Evolutionary conservation across 83 land plant genomes (phyloP), one percentile per base, ranked within the genome.

Genomic region (Isoetes engelmannii): DNA sequence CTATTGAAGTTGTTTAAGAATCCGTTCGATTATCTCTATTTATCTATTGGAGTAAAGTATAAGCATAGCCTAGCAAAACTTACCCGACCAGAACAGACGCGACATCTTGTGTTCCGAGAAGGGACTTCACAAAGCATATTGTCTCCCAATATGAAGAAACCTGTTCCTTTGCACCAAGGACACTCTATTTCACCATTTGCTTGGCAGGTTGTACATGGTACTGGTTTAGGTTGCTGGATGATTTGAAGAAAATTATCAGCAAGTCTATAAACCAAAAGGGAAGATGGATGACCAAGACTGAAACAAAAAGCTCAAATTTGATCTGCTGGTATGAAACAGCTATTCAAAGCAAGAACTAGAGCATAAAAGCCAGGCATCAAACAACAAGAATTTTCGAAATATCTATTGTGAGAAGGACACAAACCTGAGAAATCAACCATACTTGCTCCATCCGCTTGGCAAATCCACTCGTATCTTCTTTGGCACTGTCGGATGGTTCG

Each of bases 131-230:
- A 94, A 45, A 94, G 93, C 83, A 90, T 83, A 59, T 85, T 84
- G 71, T 94, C 82, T 6, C 99, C 97, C 20, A 94, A 81, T 49
- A 94, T 83, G 37, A 94, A 94, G 75, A 90, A 94, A 43, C 97
- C 97, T n/a, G 99, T 94, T 8, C 99, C 97, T 54, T 76, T 74
- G 71, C 97, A 94, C 97, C 99, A 94, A 69, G 81, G 84, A 81
- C 99, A 94, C 61, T 90, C 99, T 44, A 81, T 77, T 61, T 69
- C 45, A 37, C 98, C 97, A 12, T 79, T 82, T 50, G 96, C 78
- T 45, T 86, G 61, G 70, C 99, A 94, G 19, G 90, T 78, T 41
- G 82, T 62, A 77, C 99, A 90, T 51, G 82, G 61, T 42, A 88
- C 63, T 42, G 99, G 99, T 64, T 80, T 78, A 47, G 99, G 99